A percentile compares a stretch with the other conserved stretches of the same genome.
Conservation (phyloP, 257 asterid genomes). For the Solanum stenotomum region DNA sequence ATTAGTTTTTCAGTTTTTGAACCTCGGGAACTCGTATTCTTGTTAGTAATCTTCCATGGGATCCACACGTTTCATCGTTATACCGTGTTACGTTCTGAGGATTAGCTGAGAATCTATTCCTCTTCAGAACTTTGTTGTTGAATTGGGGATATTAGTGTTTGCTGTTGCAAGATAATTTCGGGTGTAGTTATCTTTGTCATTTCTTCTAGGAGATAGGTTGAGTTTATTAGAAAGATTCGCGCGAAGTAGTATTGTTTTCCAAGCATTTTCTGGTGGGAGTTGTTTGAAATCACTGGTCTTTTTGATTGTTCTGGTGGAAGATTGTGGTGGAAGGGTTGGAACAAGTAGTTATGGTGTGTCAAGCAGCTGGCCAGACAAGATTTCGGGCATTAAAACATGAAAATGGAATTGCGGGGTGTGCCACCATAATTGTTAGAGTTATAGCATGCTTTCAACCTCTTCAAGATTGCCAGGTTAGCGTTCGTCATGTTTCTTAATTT, state of each 20-base stretch:
- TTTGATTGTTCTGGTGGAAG: conserved; percentile 1
- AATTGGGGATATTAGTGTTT: neutral
- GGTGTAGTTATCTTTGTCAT: neutral
- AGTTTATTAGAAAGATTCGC: neutral
- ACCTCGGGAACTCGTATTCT: neutral
- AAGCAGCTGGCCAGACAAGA: conserved; percentile 97
- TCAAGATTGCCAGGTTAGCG: conserved; percentile 90
- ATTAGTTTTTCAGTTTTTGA: neutral
- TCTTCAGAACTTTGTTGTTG: neutral
- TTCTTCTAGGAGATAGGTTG: neutral
- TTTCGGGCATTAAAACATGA: conserved; percentile 93
- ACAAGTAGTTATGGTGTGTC: conserved; percentile 95
- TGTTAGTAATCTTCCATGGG: conserved; percentile 49
- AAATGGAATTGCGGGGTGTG: conserved; percentile 74
- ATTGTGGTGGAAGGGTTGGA: conserved; percentile 20
- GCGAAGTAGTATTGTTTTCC: neutral
- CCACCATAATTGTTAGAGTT: conserved; percentile 89
- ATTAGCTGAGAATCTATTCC: conserved; percentile 45
- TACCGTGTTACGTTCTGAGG: conserved; percentile 71
- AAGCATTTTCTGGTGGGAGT: neutral
- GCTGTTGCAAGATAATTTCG: neutral
- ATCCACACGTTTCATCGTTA: conserved; percentile 50
- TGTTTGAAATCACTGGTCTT: conserved; percentile 1
- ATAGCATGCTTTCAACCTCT: conserved; percentile 99
- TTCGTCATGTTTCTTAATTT: neutral